Conservation (phyloP, 169 alveolate species). For the Plasmodium sp. region DNA sequence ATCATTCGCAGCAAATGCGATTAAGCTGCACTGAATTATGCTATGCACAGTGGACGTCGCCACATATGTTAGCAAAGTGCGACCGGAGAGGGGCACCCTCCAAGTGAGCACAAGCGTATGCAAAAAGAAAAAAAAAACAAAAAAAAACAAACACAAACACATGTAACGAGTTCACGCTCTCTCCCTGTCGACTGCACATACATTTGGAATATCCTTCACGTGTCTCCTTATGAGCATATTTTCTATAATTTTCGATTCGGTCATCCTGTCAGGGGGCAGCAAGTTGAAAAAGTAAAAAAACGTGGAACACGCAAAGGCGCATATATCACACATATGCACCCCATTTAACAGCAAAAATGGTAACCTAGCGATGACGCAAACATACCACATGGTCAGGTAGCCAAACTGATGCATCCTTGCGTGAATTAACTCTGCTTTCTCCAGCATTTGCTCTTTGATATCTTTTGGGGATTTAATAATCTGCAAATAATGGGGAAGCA, state of each 20-base stretch:
- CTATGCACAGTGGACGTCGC: background rate
- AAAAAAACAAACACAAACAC: background rate
- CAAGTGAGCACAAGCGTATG: background rate
- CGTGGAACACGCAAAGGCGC: background rate
- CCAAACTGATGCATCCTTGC: constrained; percentile 70
- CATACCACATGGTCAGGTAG: constrained; percentile 53
- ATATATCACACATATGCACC: background rate
- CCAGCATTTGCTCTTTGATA: constrained; percentile 55
- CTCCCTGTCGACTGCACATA: background rate
- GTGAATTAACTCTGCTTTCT: constrained; percentile 52
- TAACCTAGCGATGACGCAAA: background rate
- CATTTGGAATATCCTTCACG: constrained; percentile 59
- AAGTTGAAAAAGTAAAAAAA: background rate
- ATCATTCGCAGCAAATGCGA: background rate
- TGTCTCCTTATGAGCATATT: constrained; percentile 70
- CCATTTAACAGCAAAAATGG: background rate
- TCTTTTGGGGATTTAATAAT: constrained; percentile 42
- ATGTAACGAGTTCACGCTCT: background rate
- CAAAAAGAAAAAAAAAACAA: background rate
- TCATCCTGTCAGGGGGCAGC: constrained; percentile 28
- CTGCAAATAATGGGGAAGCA: background rate
- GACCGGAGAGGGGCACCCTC: background rate
- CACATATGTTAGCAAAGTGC: background rate
- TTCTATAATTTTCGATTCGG: constrained; percentile 65
- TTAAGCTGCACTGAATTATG: background rate